Evolutionary conservation across 257 asterid species (phyloP).

Genomic region (Solanum corneliomulleri): DNA sequence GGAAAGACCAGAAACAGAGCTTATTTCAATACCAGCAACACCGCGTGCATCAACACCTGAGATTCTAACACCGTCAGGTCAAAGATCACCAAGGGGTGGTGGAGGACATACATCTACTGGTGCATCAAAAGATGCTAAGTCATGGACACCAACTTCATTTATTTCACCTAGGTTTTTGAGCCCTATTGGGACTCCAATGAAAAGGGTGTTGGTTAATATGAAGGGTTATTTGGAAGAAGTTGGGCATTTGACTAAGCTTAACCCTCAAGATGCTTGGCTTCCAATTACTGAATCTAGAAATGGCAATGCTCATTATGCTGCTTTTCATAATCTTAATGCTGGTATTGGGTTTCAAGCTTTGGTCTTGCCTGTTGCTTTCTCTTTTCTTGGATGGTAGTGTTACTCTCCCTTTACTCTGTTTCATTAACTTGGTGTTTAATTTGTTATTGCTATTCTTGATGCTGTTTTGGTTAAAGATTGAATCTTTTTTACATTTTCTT

Average conservation of each 20-base stretch:
- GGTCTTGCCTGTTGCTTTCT: slow-evolving; percentile 88
- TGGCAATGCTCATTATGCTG: slow-evolving; percentile 93
- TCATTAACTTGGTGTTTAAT: background rate
- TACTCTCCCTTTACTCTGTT: background rate
- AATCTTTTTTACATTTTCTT: background rate
- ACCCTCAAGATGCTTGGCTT: slow-evolving; percentile 99
- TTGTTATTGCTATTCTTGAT: background rate
- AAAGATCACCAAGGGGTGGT: slow-evolving; percentile 71
- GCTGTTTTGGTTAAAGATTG: background rate
- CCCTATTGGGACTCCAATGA: slow-evolving; percentile 99
- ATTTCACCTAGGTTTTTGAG: slow-evolving; percentile 89
- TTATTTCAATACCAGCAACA: slow-evolving; percentile 91
- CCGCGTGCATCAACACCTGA: slow-evolving; percentile 99
- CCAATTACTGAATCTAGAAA: slow-evolving; percentile 96
- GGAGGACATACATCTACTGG: slow-evolving; percentile 14
- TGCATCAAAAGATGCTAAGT: slow-evolving; percentile 42
- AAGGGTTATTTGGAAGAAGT: slow-evolving; percentile 90
- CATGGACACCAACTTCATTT: slow-evolving; percentile 98
- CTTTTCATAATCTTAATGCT: slow-evolving; percentile 94
- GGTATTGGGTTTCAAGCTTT: slow-evolving; percentile 94
- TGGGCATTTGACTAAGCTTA: slow-evolving; percentile 90
- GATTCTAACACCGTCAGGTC: slow-evolving; percentile 82
- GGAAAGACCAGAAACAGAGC: slow-evolving; percentile 93
- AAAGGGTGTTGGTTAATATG: slow-evolving; percentile 82
- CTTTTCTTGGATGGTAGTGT: slow-evolving; percentile 91